These are phyloP conservation scores for Blumeria hordei DNA, from an alignment of 2,329 filamentous ascomycete species.

Conservation along the genomic window DNA sequence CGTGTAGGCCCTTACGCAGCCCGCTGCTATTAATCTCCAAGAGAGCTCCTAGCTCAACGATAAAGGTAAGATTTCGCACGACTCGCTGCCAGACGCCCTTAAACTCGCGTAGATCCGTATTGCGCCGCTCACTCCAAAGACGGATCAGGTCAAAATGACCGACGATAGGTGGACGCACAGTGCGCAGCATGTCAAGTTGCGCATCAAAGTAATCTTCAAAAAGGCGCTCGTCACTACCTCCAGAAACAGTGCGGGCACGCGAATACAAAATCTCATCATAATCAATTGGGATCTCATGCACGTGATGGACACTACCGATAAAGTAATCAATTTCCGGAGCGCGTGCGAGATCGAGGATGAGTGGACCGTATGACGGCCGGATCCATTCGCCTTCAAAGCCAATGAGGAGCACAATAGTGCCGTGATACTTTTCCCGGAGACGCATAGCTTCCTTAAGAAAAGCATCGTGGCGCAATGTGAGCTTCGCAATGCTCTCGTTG, in stretches of 20 bases:
- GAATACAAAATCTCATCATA: slow-evolving; percentile 48
- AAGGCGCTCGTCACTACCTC: slow-evolving; percentile 44
- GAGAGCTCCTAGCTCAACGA: slow-evolving; percentile 52
- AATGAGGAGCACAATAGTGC: slow-evolving; percentile 54
- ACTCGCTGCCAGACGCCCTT: slow-evolving; percentile 54
- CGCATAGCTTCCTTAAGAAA: slow-evolving; percentile 57
- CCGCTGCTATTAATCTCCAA: slow-evolving; percentile 78
- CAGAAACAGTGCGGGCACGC: slow-evolving; percentile 15
- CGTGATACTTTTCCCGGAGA: slow-evolving; percentile 44
- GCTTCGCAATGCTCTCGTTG: slow-evolving; percentile 17
- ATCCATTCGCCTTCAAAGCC: slow-evolving; percentile 93
- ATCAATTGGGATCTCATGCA: slow-evolving; percentile 70
- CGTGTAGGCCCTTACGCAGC: slow-evolving; percentile 66
- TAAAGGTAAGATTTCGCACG: slow-evolving; percentile 45
- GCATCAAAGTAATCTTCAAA: slow-evolving; percentile 73
- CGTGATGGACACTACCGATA: slow-evolving; percentile 81
- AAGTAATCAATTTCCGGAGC: slow-evolving; percentile 62
- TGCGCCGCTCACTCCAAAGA: slow-evolving; percentile 48
- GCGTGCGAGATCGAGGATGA: slow-evolving; percentile 33
- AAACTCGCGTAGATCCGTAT: slow-evolving; percentile 27
- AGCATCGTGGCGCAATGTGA: slow-evolving; percentile 34
- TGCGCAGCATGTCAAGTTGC: slow-evolving; percentile 57
- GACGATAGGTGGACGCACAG: slow-evolving; percentile 51
- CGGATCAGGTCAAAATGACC: slow-evolving; percentile 89
- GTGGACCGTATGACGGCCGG: slow-evolving; percentile 31